Percentiles rank a stretch among this genome's conserved stretches.
Conservation (phyloP, 768 basidiomycete genomes). For the Brasilioporus rufonigricans region DNA sequence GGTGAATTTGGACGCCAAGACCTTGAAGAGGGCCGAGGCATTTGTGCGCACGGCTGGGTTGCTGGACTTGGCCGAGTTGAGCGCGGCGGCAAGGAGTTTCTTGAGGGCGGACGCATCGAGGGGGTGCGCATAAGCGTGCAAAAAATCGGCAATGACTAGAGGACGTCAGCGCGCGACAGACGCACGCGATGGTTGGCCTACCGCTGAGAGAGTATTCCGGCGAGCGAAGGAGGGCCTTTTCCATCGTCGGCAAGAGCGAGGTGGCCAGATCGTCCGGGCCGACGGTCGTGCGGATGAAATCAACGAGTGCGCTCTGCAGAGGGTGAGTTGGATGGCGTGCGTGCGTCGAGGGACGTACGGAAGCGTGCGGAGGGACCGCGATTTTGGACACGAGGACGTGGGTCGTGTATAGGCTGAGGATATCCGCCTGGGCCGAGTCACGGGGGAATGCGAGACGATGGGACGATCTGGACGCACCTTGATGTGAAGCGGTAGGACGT, state of each 20-base stretch:
- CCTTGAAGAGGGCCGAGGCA: conserved; percentile 57
- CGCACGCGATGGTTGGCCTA: conserved; percentile 30
- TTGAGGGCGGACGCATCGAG: conserved; percentile 49
- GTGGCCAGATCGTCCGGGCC: conserved; percentile 48
- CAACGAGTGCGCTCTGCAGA: conserved; percentile 50
- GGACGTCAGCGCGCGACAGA: background rate
- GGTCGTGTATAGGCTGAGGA: conserved; percentile 58
- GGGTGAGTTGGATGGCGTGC: conserved; percentile 8
- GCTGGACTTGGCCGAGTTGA: conserved; percentile 73
- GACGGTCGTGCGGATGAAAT: conserved; percentile 58
- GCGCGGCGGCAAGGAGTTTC: conserved; percentile 52
- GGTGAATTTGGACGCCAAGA: conserved; percentile 36
- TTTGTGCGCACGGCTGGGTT: conserved; percentile 58
- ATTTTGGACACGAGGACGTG: conserved; percentile 68
- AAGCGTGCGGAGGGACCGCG: conserved; percentile 54
- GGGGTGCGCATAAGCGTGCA: conserved; percentile 50
- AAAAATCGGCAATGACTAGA: conserved; percentile 57
- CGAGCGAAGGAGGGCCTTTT: conserved; percentile 77
- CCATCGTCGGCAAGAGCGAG: conserved; percentile 65
- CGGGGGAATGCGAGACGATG: background rate
- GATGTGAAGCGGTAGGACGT: too few species aligned
- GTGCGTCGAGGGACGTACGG: conserved; percentile 40
- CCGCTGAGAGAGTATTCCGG: conserved; percentile 75
- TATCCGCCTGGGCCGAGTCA: conserved; percentile 43
- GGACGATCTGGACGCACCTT: conserved; percentile 40